Conservation (phyloP, 805 yeast species). For the Maudiozyma pseudohumilis region DNA sequence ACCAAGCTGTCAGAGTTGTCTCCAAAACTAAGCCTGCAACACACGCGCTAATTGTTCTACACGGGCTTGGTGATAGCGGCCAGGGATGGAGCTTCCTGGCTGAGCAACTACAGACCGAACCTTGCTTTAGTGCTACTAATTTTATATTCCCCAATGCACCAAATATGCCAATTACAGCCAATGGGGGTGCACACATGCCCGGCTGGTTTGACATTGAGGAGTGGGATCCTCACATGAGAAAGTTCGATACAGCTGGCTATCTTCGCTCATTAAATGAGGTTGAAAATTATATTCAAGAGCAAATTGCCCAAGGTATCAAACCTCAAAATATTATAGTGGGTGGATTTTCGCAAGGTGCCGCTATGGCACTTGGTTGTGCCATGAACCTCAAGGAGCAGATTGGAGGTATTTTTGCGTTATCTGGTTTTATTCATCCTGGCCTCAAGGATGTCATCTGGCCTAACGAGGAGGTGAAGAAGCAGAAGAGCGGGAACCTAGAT, state of each 20-base stretch:
- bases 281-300: slow-evolving; percentile 39
- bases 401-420: slow-evolving; percentile 69
- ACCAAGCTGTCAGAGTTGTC: slow-evolving; percentile 25
- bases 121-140: slow-evolving; percentile 44
- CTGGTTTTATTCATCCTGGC: slow-evolving; percentile 47
- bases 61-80: slow-evolving; percentile 90
- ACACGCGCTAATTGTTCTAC: slow-evolving; percentile 66
- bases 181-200: slow-evolving; percentile 59
- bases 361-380: slow-evolving; percentile 56
- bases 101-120: slow-evolving; percentile 40
- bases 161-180: slow-evolving; percentile 51
- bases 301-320: slow-evolving; percentile 44
- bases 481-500: slow-evolving; percentile 35
- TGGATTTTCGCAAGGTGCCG: slow-evolving; percentile 94
- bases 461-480: neutral
- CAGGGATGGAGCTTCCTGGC: slow-evolving; percentile 83
- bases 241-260: slow-evolving; percentile 46
- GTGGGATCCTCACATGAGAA: slow-evolving; percentile 36
- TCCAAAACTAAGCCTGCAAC: slow-evolving; percentile 33
- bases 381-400: slow-evolving; percentile 47
- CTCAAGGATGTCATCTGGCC: slow-evolving; percentile 7
- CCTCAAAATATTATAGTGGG: slow-evolving; percentile 74
- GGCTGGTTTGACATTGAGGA: slow-evolving; percentile 78
- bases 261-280: slow-evolving; percentile 33
- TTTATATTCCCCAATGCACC: slow-evolving; percentile 94